Evolutionary conservation across 2,329 filamentous ascomycete genomes (phyloP).

Genomic region (Cladosporium sp.): DNA sequence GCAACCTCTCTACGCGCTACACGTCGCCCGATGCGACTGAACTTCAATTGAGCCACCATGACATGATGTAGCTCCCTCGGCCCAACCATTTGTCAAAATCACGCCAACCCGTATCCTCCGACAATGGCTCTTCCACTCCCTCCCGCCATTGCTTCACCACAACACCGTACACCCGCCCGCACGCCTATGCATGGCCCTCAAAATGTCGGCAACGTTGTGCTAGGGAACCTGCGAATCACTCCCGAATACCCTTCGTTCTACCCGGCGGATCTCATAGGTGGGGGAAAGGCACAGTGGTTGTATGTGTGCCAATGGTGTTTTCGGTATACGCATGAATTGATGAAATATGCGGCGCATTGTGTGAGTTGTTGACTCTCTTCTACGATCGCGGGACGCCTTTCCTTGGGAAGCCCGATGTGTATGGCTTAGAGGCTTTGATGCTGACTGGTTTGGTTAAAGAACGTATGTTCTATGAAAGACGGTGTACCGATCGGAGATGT

Average conservation of each 20-base stretch:
- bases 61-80: not conserved
- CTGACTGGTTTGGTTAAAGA: constrained; percentile 28
- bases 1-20: constrained; percentile 4
- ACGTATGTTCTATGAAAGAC: constrained; percentile 40
- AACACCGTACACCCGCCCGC: constrained; percentile 11
- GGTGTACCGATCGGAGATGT: constrained; percentile 60
- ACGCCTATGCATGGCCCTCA: constrained; percentile 47
- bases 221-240: constrained; percentile 78
- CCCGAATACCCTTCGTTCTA: constrained; percentile 95
- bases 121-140: constrained; percentile 6
- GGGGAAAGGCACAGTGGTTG: constrained; percentile 49
- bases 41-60: no score
- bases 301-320: constrained; percentile 94
- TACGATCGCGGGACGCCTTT: no score
- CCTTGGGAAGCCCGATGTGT: not conserved
- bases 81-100: no score
- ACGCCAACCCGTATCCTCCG: no score
- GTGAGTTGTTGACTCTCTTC: no score
- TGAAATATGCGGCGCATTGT: constrained; percentile 45
- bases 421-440: no score
- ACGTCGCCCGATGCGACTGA: not conserved
- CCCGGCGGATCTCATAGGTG: constrained; percentile 56
- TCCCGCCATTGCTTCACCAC: constrained; percentile 11
- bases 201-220: constrained; percentile 81
- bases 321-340: constrained; percentile 68